Evolutionary conservation across 1,139 yeast species (phyloP).

Genomic region (Magnusiomyces ingens): DNA sequence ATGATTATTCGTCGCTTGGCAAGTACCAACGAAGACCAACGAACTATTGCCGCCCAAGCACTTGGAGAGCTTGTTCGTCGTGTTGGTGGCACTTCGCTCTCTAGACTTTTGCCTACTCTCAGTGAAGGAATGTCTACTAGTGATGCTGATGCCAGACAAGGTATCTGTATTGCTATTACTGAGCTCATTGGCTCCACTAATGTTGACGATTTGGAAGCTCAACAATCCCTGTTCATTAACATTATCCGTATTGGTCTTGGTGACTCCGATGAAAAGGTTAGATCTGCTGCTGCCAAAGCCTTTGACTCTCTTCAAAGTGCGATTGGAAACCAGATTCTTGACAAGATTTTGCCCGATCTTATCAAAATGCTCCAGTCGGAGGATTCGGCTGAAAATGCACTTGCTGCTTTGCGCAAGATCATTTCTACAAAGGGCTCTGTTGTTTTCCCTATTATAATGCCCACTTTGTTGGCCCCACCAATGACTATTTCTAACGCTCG

Average conservation of each 20-base stretch:
- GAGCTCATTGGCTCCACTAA: constrained; percentile 78
- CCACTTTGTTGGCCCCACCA: constrained; percentile 76
- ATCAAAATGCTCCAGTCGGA: constrained; percentile 60
- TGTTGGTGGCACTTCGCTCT: constrained; percentile 83
- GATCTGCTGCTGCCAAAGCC: constrained; percentile 87
- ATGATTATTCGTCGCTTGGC: constrained; percentile 80
- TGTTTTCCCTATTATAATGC: constrained; percentile 89
- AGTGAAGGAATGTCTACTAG: constrained; percentile 53
- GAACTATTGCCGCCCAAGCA: constrained; percentile 87
- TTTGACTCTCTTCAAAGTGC: constrained; percentile 79
- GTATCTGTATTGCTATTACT: constrained; percentile 88
- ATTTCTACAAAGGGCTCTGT: constrained; percentile 87
- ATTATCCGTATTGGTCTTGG: constrained; percentile 76
- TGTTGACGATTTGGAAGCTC: constrained; percentile 53
- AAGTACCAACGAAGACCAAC: constrained; percentile 66
- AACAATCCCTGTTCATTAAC: constrained; percentile 61
- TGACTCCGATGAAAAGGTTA: constrained; percentile 64
- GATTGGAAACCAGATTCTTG: constrained; percentile 80
- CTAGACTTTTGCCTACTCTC: constrained; percentile 79
- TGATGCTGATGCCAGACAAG: constrained; percentile 83
- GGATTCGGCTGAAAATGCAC: constrained; percentile 58
- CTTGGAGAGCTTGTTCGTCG: constrained; percentile 93
- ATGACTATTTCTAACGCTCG: constrained; percentile 77
- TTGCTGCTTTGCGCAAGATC: constrained; percentile 83
- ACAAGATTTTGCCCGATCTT: constrained; percentile 80